phyloP scores from a whole-genome alignment of 2,329 filamentous ascomycete species.

The Cryphonectria nitschkei region DNA sequence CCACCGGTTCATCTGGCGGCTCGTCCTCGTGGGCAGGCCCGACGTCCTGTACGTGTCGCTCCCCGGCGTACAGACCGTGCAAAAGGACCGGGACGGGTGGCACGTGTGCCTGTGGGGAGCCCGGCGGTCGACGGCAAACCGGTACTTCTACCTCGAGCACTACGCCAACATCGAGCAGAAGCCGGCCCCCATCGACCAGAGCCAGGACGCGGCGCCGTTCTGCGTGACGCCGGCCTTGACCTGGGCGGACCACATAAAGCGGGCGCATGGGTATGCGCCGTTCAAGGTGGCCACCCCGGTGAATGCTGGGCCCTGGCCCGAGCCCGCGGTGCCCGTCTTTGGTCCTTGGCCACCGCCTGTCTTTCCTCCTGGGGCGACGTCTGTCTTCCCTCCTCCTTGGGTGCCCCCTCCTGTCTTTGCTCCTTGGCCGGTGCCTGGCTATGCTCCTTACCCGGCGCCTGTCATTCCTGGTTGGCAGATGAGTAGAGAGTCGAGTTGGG shows the following conservation, averaged over 20 bases:
- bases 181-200: background rate
- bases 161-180: background rate
- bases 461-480: background rate
- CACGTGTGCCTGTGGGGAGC: background rate
- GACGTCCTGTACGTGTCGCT: conserved; percentile 2
- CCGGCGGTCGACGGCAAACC: background rate
- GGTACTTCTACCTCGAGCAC: background rate
- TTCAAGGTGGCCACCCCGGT: background rate
- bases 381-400: too few species aligned
- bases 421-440: background rate
- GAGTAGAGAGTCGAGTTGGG: background rate
- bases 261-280: background rate
- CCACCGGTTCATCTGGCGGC: background rate
- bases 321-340: background rate
- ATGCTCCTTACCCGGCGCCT: background rate
- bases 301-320: background rate
- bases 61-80: background rate
- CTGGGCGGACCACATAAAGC: background rate
- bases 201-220: background rate
- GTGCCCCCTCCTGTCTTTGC: too few species aligned
- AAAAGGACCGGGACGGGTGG: background rate
- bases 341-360: background rate
- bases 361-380: too few species aligned
- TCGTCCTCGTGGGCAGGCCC: background rate
- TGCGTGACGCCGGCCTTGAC: background rate